A percentile compares a stretch with the other conserved stretches of the same genome.
Conservation (phyloP, 176 grass and related monocot species). For the Carex kokanica region DNA sequence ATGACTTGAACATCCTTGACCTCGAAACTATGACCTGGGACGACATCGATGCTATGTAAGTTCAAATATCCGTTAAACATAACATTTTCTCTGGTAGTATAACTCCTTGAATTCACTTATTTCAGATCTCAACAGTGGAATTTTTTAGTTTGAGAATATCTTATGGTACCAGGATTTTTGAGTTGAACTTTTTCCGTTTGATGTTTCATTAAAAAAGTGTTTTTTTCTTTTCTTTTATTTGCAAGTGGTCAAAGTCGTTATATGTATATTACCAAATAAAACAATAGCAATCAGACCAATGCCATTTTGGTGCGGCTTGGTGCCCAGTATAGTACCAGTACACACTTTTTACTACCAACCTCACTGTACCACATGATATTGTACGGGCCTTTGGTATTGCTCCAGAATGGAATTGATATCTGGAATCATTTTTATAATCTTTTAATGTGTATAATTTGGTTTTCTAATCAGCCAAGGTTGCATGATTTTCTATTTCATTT, state of each 20-base stretch:
- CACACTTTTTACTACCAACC: background rate
- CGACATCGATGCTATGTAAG: conserved; percentile 96
- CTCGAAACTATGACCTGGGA: conserved; percentile 99
- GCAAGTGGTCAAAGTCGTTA: background rate
- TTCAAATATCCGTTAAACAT: conserved; percentile 30
- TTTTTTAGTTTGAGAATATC: background rate
- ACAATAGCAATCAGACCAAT: background rate
- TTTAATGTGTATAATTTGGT: background rate
- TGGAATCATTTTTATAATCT: background rate
- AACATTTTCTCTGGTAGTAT: background rate
- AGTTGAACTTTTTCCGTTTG: background rate
- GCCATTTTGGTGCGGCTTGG: background rate
- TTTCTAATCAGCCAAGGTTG: background rate
- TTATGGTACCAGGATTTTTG: background rate
- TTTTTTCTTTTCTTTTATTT: background rate
- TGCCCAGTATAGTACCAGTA: background rate
- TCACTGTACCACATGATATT: background rate
- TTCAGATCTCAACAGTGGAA: background rate
- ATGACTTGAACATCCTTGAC: conserved; percentile 99
- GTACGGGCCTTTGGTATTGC: background rate
- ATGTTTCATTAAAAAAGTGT: background rate
- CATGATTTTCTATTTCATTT: background rate
- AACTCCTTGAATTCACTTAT: background rate
- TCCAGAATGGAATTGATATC: background rate
- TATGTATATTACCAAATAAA: background rate